Evolutionary conservation across 176 grass and related monocot species (phyloP), one percentile per base, ranked within the genome.

Genomic region (Zoysia pacifica): DNA sequence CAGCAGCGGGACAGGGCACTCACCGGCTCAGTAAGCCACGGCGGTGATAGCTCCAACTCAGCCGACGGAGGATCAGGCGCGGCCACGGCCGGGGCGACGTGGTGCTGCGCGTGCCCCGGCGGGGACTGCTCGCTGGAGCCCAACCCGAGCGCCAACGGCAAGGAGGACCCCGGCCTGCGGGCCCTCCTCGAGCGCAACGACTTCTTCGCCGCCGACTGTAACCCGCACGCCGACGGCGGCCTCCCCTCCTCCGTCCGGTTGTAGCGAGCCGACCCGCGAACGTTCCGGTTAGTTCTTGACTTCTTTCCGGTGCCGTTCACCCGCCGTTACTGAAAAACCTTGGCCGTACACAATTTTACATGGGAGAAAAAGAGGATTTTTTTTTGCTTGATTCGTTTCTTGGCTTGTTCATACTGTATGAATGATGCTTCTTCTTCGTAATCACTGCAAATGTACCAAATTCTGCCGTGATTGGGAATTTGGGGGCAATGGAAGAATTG

Each of bases 81-180:
- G 5, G 67, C 10, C n/a, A 5, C 80, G 18, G 2, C 45, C 38
- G 9, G 73, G 19, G n/a, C 76, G 47, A 63, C 64, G 48, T 81
- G 81, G 87, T 89, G 87, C 81, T 89, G 87, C 87, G 41, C 71
- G 40, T 89, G 70, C 70, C 87, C 76, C 0, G 71, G 36, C 65
- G 87, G 49, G 12, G 81, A 89, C 41, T 89, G 87, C 82, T 19
- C 35, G 71, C 82, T 89, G 77, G 65, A 85, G 82, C 18, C 87
- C 19, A 85, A 89, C 72, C 82, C 77, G 18, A 89, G 87, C 78
- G 82, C 82, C 72, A 85, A 85, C 73, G 82, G 82, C 82, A 89
- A 85, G 87, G 82, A 89, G 72, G 78, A 81, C 35, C 28, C 64
- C 65, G 72, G 87, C 14, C 16, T 81, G n/a, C 78, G 87, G 58